Evolutionary conservation across 208 protist genomes (phyloP).

Genomic region (Trypanosoma cruzi): DNA sequence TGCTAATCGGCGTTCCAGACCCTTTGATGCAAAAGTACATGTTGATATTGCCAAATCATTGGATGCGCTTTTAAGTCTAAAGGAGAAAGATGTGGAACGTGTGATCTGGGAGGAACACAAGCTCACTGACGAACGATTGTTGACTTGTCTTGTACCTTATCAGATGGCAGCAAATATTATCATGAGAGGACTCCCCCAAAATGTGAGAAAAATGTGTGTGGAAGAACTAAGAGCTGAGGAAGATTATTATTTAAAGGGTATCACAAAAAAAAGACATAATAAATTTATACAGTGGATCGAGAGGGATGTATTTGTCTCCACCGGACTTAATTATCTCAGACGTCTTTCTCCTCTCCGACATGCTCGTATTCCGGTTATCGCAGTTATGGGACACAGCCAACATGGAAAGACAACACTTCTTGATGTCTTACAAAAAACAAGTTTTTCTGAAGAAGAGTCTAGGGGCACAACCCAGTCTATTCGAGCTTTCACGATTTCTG

Average conservation of each 20-base stretch:
- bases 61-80: constrained; percentile 44
- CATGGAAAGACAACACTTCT: constrained; percentile 93
- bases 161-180: constrained; percentile 83
- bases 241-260: constrained; percentile 1
- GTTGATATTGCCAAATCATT: constrained; percentile 40
- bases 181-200: constrained; percentile 57
- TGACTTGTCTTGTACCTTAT: constrained; percentile 91
- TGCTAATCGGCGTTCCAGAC: constrained; percentile 35
- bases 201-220: constrained; percentile 43
- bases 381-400: constrained; percentile 81
- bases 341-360: constrained; percentile 35
- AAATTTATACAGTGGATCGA: constrained; percentile 82
- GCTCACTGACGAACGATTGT: constrained; percentile 56
- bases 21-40: constrained; percentile 37
- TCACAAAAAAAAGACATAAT: constrained; percentile 13
- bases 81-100: constrained; percentile 65
- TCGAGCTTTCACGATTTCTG: constrained; percentile 64
- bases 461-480: constrained; percentile 82
- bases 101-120: constrained; percentile 59
- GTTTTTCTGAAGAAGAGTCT: constrained; percentile 53
- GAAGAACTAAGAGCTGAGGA: constrained; percentile 67
- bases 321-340: constrained; percentile 59
- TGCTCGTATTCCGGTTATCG: constrained; percentile 71
- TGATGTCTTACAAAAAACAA: constrained; percentile 67
- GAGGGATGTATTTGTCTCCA: constrained; percentile 80